Percentiles rank a stretch among this genome's conserved stretches.
Conservation (phyloP, 768 basidiomycete species). For the Pulveroboletus sp. region DNA sequence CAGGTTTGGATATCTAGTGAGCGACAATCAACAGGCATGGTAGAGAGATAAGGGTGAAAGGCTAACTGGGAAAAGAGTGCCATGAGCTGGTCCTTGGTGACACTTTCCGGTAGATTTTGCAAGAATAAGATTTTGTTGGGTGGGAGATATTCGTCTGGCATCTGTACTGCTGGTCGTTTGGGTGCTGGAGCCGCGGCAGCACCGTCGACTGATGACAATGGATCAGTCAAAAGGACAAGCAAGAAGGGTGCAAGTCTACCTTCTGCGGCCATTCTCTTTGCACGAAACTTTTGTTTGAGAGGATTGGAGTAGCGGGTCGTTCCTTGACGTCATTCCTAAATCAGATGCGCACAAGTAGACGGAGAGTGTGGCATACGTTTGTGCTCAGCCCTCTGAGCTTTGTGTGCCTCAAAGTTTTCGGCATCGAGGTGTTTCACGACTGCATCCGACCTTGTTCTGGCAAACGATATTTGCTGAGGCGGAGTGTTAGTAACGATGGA, state of each 20-base stretch:
- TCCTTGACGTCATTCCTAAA: constrained; percentile 40
- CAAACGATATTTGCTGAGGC: constrained; percentile 92
- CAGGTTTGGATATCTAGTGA: constrained; percentile 80
- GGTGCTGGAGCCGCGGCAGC: constrained; percentile 58
- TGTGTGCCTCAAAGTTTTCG: constrained; percentile 68
- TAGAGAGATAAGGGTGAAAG: neutral
- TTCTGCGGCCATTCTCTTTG: constrained; percentile 77
- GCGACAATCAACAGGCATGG: neutral
- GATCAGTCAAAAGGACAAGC: neutral
- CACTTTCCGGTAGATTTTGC: constrained; percentile 91
- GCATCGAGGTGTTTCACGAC: constrained; percentile 75
- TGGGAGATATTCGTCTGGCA: constrained; percentile 99
- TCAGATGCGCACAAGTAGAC: neutral
- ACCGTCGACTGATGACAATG: constrained; percentile 54
- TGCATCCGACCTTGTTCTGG: constrained; percentile 82
- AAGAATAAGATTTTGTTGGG: constrained; percentile 99
- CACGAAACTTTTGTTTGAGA: constrained; percentile 76
- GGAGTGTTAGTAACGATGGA: constrained; percentile 1
- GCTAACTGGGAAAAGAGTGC: constrained; percentile 87
- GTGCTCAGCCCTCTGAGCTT: constrained; percentile 64
- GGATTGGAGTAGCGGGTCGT: constrained; percentile 85
- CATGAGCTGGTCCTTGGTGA: constrained; percentile 89
- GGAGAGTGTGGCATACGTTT: constrained; percentile 62
- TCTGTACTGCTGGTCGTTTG: constrained; percentile 83
- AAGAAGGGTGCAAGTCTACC: constrained; percentile 39